These are phyloP conservation scores for Paulownia fortunei DNA, from an alignment of 257 asterid species.

Conservation along the genomic window DNA sequence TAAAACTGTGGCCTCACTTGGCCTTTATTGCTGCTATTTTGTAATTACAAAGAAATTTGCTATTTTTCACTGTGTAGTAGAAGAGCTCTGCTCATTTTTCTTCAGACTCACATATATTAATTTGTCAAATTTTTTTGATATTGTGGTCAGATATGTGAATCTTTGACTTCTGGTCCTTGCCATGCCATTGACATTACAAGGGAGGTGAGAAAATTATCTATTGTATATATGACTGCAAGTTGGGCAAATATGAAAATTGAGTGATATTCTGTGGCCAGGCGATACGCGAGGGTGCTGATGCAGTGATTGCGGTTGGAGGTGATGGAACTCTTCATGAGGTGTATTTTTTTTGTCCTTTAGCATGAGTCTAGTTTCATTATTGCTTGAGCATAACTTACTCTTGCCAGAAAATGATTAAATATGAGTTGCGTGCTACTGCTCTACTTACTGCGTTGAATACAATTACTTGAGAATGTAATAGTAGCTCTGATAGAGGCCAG, in stretches of 20 bases:
- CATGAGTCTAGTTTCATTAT: not conserved
- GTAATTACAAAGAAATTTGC: not conserved
- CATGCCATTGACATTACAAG: conserved; percentile 87
- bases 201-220: conserved; percentile 60
- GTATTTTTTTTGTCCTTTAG: conserved; percentile 15
- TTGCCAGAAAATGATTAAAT: not conserved
- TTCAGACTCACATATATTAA: conserved; percentile 18
- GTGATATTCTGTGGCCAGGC: conserved; percentile 60
- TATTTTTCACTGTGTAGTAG: conserved; percentile 18
- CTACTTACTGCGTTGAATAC: not conserved
- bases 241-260: conserved; percentile 27
- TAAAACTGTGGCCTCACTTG: not conserved
- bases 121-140: not conserved
- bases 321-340: conserved; percentile 99
- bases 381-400: not conserved
- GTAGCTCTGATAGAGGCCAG: not conserved
- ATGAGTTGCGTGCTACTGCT: conserved; percentile 13
- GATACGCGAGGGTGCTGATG: conserved; percentile 92
- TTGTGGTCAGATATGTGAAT: conserved; percentile 76
- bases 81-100: conserved; percentile 5
- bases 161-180: conserved; percentile 87
- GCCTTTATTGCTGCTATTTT: conserved; percentile 8
- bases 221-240: conserved; percentile 26
- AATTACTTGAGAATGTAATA: conserved; percentile 8
- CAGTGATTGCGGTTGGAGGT: conserved; percentile 94